A percentile compares a stretch with the other conserved stretches of the same genome.
Evolutionary conservation across 2,329 filamentous ascomycete species (phyloP).

Genomic region (Microdochium paspali): DNA sequence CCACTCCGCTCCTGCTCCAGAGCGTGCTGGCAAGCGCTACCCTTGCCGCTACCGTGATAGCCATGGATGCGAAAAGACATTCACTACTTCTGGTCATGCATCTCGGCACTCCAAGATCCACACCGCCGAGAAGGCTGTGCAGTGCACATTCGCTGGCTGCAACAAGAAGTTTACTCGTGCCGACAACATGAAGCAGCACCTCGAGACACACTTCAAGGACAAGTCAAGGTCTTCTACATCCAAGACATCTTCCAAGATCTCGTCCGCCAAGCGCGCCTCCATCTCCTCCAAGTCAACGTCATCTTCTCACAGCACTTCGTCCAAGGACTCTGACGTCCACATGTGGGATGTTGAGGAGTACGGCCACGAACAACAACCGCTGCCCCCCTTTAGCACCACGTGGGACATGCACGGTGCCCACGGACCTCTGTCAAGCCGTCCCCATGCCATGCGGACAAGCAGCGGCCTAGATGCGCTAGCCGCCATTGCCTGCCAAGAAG

Average conservation of each 20-base stretch:
- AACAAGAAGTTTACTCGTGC: conserved; percentile 73
- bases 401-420: conserved; percentile 40
- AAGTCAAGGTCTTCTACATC: conserved; percentile 35
- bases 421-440: conserved; percentile 34
- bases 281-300: conserved; percentile 20
- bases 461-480: conserved; percentile 46
- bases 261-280: conserved; percentile 19
- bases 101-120: conserved; percentile 79
- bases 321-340: conserved; percentile 16
- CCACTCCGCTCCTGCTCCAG: conserved; percentile 28
- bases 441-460: conserved; percentile 29
- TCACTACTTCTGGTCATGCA: conserved; percentile 79
- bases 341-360: conserved; percentile 34
- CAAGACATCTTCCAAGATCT: conserved; percentile 18
- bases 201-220: conserved; percentile 65
- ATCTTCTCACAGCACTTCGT: conserved; percentile 17
- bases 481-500: conserved; percentile 43
- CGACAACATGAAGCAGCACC: conserved; percentile 83
- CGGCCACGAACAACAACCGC: conserved; percentile 16
- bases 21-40: conserved; percentile 55
- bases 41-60: conserved; percentile 65
- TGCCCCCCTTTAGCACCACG: conserved; percentile 27
- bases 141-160: conserved; percentile 58
- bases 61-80: conserved; percentile 67
- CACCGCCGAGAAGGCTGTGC: conserved; percentile 69